Conservation (phyloP, 768 basidiomycete species). For the Termitomyces sp. region DNA sequence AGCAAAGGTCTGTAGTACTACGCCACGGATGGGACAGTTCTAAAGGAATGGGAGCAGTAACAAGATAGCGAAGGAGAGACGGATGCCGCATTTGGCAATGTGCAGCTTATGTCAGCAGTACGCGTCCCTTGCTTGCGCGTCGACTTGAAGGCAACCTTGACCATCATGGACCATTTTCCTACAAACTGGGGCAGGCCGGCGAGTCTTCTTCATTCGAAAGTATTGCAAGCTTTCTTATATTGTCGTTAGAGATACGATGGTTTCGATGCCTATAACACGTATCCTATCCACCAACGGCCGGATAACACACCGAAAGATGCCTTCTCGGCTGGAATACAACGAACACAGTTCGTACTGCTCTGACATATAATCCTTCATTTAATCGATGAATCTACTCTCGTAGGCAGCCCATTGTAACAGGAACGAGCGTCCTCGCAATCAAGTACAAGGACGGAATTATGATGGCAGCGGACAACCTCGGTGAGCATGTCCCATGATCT, state of each 20-base stretch:
- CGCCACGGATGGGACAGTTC: not conserved
- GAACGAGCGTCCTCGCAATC: slow-evolving; percentile 92
- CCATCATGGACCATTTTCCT: slow-evolving; percentile 75
- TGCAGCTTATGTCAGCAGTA: slow-evolving; percentile 11
- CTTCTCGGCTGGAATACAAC: slow-evolving; percentile 64
- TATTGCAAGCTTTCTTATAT: not conserved
- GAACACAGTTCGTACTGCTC: slow-evolving; percentile 58
- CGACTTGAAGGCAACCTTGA: not conserved
- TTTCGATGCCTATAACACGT: slow-evolving; percentile 71
- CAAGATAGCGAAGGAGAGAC: not conserved
- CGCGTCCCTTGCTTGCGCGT: slow-evolving; percentile 17
- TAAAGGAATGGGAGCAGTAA: not conserved
- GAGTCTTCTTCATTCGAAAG: slow-evolving; percentile 16
- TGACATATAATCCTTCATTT: not conserved
- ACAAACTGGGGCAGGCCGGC: slow-evolving; percentile 82
- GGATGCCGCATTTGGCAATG: slow-evolving; percentile 1
- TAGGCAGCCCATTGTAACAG: slow-evolving; percentile 93
- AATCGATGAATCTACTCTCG: not conserved
- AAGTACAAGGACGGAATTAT: slow-evolving; percentile 96
- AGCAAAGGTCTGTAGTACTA: not conserved
- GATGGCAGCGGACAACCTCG: slow-evolving; percentile 97
- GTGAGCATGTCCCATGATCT: slow-evolving; percentile 34
- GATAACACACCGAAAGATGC: slow-evolving; percentile 43
- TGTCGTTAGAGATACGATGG: slow-evolving; percentile 59
- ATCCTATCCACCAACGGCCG: slow-evolving; percentile 63